These are phyloP conservation scores for Inga oerstediana DNA, from an alignment of 306 rosid species.

Conservation along the genomic window DNA sequence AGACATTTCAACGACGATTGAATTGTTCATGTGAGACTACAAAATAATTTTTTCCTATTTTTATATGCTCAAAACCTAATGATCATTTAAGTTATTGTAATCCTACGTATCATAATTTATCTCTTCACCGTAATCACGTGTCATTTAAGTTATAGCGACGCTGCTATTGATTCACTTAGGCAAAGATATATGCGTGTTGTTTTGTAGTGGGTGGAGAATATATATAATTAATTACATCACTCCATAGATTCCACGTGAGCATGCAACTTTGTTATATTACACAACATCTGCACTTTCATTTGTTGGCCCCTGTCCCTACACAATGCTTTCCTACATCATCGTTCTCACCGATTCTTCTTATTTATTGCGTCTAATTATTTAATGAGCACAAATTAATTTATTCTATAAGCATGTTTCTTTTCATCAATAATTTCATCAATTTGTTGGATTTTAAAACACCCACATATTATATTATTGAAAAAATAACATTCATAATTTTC, in stretches of 20 bases:
- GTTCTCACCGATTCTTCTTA: slow-evolving; percentile 2
- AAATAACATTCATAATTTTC: too few relatives aligned
- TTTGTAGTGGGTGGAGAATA: neutral
- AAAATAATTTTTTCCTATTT: too few relatives aligned
- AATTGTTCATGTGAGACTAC: too few relatives aligned
- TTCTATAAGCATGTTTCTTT: too few relatives aligned
- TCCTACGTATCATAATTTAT: too few relatives aligned
- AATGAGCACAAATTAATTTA: neutral
- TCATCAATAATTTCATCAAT: too few relatives aligned
- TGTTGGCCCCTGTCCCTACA: neutral
- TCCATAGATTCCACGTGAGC: slow-evolving; percentile 31
- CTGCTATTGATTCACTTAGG: neutral
- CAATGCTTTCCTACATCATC: slow-evolving; percentile 17
- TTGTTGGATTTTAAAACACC: too few relatives aligned
- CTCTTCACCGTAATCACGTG: too few relatives aligned
- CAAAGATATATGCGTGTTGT: slow-evolving; percentile 1
- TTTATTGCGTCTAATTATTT: neutral
- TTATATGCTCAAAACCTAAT: too few relatives aligned
- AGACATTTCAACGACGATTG: too few relatives aligned
- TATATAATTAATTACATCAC: slow-evolving; percentile 16
- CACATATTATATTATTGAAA: neutral
- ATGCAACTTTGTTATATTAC: slow-evolving; percentile 7
- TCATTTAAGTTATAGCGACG: neutral
- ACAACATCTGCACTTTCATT: slow-evolving; percentile 18
- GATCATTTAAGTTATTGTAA: too few relatives aligned